Percentiles rank a stretch among this genome's conserved stretches.
Conservation (phyloP, 768 basidiomycete species). For the Pleurotus eryngii region DNA sequence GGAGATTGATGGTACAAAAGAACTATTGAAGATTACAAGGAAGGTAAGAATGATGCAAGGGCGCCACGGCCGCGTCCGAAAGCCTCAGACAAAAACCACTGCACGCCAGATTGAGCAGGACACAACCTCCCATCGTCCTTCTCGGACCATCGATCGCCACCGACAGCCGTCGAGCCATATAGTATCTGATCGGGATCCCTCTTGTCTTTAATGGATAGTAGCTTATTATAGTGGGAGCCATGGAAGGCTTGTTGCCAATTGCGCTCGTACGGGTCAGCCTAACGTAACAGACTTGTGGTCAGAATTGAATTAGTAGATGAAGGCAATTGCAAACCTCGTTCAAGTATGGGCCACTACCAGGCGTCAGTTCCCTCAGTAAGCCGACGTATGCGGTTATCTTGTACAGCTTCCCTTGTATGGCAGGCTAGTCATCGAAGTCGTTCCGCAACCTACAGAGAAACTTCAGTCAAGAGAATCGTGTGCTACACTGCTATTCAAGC, state of each 20-base stretch:
- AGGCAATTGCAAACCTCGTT: constrained; percentile 4
- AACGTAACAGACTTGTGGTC: not conserved
- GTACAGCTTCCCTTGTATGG: not conserved
- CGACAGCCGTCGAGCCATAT: constrained; percentile 5
- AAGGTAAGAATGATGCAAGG: not conserved
- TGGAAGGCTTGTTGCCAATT: constrained; percentile 8
- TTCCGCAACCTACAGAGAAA: not conserved
- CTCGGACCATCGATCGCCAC: constrained; percentile 10
- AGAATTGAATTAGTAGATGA: not conserved
- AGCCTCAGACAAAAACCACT: not conserved
- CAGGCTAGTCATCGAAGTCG: not conserved
- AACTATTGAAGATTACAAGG: not conserved
- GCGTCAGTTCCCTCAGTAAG: not conserved
- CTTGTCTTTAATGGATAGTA: constrained; percentile 5
- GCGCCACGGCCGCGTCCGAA: not conserved
- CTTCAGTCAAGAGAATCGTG: not conserved
- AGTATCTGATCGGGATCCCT: constrained; percentile 7
- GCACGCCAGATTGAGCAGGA: not conserved
- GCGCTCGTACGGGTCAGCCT: constrained; percentile 7
- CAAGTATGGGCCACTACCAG: constrained; percentile 6
- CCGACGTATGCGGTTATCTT: constrained; percentile 4
- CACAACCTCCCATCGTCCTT: not conserved
- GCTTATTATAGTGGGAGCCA: constrained; percentile 4
- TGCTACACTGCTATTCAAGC: not conserved
- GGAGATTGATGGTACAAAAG: not conserved